Base-by-base conservation (phyloP, 2,329 filamentous ascomycete species). In the Geosmithia putterillii region DNA sequence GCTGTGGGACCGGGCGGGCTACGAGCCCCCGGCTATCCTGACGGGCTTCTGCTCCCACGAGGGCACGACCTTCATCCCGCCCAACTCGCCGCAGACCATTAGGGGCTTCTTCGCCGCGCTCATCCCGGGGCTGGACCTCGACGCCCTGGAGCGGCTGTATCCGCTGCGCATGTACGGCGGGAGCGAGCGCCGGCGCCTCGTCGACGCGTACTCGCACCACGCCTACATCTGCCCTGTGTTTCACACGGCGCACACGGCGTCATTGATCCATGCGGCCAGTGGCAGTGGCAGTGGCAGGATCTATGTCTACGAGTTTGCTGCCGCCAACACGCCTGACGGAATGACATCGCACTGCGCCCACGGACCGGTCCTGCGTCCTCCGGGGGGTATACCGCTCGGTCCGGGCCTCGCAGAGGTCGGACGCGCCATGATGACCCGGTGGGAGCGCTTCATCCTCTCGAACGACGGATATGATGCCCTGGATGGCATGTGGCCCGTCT, bases 41-140 rank as follows among this genome's bases (percentile, higher is more conserved):
- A 84, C 80, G 0, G 82, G 82, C 7, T 86, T 79, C 64, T 81
- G 79, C 58, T 74, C 76, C 35, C 79, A 86, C 52, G 83, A 87
- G 57, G 83, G 81, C 15, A 70, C 76, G 1, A 57, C 67, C 34
- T 86, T 86, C 53, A 73, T 85, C 1, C 72, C 79, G 0, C 57
- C 63, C 14, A 51, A 56, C 7, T 65, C 72, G 43, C 60, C 65
- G 14, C 64, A 63, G 10, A 81, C 21, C 10, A 12, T 85, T 54
- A 65, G 65, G 3, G 46, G 56, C 3, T 84, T 86, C 57, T 85
- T 84, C 65, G 56, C 60, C 0, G 64, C 59, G 0, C 69, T 87
- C 9, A 69, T 86, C 12, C 81, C 81, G 0, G 62, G 65, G 2
- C 61, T 85, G 1, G 79, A 83, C 48, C 57, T 83, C 10, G 56